Conservation (phyloP, 306 rosid species). For the barrel medic (Medicago truncatula) region MtrunA17r5.0-ANR NC_053044.1:47932501-47933000, state of each 20-base stretch:
- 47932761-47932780: neutral
- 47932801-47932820: neutral
- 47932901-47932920: conserved; percentile 2
- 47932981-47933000: conserved; percentile 7
- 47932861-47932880: conserved; percentile 20
- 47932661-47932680: conserved; percentile 8
- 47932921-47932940: conserved; percentile 19
- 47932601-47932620: neutral
- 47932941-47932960: conserved; percentile 5
- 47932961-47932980: neutral
- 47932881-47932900: neutral
- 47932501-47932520: conserved; percentile 19
- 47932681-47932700: neutral
- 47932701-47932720: neutral
- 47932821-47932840: neutral
- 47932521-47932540: neutral
- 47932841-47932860: neutral
- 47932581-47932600: conserved; percentile 6
- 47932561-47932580: conserved; percentile 5
- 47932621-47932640: neutral
- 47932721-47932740: neutral
- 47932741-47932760: neutral
- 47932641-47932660: neutral
- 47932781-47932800: neutral
- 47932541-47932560: neutral